Evolutionary conservation across 257 asterid species (phyloP).

Genomic region (Fraxinus anomala): DNA sequence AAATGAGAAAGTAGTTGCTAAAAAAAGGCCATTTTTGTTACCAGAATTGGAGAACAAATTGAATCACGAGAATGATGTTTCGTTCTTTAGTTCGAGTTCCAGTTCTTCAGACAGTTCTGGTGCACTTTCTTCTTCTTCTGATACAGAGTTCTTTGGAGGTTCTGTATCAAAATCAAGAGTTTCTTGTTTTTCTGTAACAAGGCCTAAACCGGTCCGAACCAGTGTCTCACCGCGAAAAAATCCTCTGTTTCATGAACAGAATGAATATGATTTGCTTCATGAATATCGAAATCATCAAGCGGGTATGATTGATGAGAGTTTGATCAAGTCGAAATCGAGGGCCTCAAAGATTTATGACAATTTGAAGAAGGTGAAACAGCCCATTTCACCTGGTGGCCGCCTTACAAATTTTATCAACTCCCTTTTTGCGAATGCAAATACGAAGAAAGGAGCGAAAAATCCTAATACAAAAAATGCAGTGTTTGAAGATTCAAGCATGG

Average conservation of each 20-base stretch:
- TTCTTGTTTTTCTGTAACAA: constrained; percentile 46
- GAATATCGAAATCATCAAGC: constrained; percentile 21
- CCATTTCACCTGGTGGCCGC: constrained; percentile 78
- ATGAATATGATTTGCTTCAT: constrained; percentile 24
- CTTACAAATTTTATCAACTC: constrained; percentile 60
- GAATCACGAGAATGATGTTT: constrained; percentile 47
- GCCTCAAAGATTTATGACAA: constrained; percentile 63
- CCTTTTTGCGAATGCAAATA: constrained; percentile 43
- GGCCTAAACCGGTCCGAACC: constrained; percentile 49
- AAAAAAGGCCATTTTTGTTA: constrained; percentile 24
- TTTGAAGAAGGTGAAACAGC: constrained; percentile 74
- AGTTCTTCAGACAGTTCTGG: constrained; percentile 81
- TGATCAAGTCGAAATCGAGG: constrained; percentile 52
- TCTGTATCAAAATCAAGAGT: constrained; percentile 37
- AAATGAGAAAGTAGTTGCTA: constrained; percentile 19
- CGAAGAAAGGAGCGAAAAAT: constrained; percentile 49
- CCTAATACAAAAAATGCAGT: not conserved
- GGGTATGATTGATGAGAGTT: constrained; percentile 25
- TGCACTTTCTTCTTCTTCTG: constrained; percentile 66
- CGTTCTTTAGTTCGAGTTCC: constrained; percentile 74
- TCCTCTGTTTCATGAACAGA: not conserved
- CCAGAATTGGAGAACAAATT: constrained; percentile 31
- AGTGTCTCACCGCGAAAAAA: constrained; percentile 17
- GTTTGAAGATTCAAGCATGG: constrained; percentile 7
- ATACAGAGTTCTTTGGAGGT: constrained; percentile 51